Base-by-base conservation (phyloP, 345 rosid species). In the Murraya koenigii region DNA sequence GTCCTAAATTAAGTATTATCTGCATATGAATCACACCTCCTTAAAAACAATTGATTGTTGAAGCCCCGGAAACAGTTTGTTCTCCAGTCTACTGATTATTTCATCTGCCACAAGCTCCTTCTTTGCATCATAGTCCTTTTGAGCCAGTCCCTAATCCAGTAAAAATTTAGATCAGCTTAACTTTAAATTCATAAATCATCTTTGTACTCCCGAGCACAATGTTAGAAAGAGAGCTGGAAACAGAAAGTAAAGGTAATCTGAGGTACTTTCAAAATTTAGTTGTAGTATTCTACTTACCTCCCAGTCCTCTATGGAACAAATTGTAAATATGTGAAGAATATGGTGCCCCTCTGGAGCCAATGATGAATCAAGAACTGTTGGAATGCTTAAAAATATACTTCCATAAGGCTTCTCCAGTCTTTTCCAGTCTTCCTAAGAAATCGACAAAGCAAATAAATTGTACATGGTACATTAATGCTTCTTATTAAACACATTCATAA, bases 361-460 rank as follows among this genome's bases (percentile, higher is more conserved):
- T 9, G 93, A 90, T 56, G 96, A 80, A 87, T 96, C 97, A 69
- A 96, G 97, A 80, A 93, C 75, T 20, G 99, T 93, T 19, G 99
- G 97, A 86, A 96, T 96, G 86, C 99, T 96, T 80, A 96, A 83
- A 81, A 96, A 93, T 83, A 96, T 92, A 80, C 99, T 96, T 39
- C 97, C 99, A 83, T 93, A 96, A 63, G 97, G 87, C 80, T 87
- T 84, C 83, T 93, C 97, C 67, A 93, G 80, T 85, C 88, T 88
- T 59, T 75, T 69, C 97, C 97, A 93, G n/a, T 84, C 77, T 79
- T 91, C 89, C 99, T 95, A 66, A 71, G 82, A 5, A 55, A 66
- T 72, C 26, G 22, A 58, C 30, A 22, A 55, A 79, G 68, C 63
- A 36, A 30, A 71, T 17, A 28, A 22, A 33, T 17, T 9, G 62